phyloP scores from a whole-genome alignment of 805 yeast species.

The Suhomyces prunicola region DNA sequence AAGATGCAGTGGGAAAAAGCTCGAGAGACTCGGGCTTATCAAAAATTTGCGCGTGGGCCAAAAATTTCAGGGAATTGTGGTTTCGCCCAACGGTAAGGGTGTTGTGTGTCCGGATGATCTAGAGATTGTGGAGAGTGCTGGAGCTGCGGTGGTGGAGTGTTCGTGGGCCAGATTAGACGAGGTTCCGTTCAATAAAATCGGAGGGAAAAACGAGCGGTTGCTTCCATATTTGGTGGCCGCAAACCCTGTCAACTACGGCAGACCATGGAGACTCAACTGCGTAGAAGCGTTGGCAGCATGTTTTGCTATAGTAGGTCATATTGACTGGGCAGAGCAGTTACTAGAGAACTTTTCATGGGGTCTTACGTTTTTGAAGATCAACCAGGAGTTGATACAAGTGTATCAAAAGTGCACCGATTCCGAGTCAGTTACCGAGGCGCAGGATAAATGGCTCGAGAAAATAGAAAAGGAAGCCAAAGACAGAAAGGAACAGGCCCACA shows the following conservation, averaged over 20 bases:
- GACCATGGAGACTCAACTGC: conserved; percentile 93
- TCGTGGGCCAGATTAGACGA: conserved; percentile 98
- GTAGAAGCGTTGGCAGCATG: conserved; percentile 98
- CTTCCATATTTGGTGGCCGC: conserved; percentile 94
- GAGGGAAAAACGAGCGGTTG: conserved; percentile 83
- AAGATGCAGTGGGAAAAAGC: conserved; percentile 91
- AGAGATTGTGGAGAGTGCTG: conserved; percentile 70
- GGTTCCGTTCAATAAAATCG: conserved; percentile 89
- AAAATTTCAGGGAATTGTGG: conserved; percentile 85
- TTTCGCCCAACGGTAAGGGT: conserved; percentile 86
- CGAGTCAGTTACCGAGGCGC: conserved; percentile 67
- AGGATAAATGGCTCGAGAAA: conserved; percentile 67
- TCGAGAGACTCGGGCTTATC: conserved; percentile 84
- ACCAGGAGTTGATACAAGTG: conserved; percentile 68
- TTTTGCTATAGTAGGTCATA: conserved; percentile 87
- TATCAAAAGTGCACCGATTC: conserved; percentile 82
- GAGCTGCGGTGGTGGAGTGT: conserved; percentile 98
- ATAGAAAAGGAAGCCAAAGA: conserved; percentile 65
- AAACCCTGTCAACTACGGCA: conserved; percentile 94
- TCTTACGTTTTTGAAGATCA: conserved; percentile 75
- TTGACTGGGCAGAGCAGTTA: conserved; percentile 81
- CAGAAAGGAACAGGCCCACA: conserved; percentile 51
- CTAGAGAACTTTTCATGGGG: conserved; percentile 92
- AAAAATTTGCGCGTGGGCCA: conserved; percentile 83
- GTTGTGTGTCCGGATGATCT: conserved; percentile 88